Evolutionary conservation across 176 grass and related monocot species (phyloP).

Genomic region (Carex parvula): DNA sequence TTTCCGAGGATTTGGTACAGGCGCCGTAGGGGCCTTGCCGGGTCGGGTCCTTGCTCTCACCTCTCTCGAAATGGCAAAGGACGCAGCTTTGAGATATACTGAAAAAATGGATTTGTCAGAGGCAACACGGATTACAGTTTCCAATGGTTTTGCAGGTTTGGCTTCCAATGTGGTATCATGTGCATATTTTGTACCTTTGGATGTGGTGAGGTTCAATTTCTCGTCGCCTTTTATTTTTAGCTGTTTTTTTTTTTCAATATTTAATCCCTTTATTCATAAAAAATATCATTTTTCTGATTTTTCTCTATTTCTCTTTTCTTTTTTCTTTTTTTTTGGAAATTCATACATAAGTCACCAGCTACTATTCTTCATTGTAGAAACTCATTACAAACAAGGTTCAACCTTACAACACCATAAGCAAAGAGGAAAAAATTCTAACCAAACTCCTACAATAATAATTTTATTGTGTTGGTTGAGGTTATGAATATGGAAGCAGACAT

Average conservation of each 20-base stretch:
- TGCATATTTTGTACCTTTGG: conserved; percentile 87
- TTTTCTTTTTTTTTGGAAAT: background rate
- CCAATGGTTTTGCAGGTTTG: conserved; percentile 68
- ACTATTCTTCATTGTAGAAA: conserved; percentile 8
- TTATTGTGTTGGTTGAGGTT: background rate
- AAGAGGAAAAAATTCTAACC: background rate
- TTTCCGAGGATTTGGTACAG: conserved; percentile 89
- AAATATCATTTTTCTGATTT: background rate
- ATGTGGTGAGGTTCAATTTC: conserved; percentile 64
- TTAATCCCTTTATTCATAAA: background rate
- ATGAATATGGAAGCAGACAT: background rate
- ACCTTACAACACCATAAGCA: background rate
- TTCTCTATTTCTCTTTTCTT: background rate
- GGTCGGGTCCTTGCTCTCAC: conserved; percentile 78
- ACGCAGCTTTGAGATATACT: conserved; percentile 65
- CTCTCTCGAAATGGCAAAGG: conserved; percentile 84
- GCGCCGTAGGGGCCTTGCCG: conserved; percentile 76
- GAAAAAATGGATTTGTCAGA: conserved; percentile 68
- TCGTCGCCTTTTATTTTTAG: background rate
- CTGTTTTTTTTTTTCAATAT: background rate
- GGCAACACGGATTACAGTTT: conserved; percentile 52
- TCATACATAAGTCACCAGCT: background rate
- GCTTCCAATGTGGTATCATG: conserved; percentile 71
- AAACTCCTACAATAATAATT: background rate
- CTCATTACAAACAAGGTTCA: background rate